Base-by-base conservation (phyloP, 495 filamentous ascomycete genomes). In the Podospora fimiseda region DNA sequence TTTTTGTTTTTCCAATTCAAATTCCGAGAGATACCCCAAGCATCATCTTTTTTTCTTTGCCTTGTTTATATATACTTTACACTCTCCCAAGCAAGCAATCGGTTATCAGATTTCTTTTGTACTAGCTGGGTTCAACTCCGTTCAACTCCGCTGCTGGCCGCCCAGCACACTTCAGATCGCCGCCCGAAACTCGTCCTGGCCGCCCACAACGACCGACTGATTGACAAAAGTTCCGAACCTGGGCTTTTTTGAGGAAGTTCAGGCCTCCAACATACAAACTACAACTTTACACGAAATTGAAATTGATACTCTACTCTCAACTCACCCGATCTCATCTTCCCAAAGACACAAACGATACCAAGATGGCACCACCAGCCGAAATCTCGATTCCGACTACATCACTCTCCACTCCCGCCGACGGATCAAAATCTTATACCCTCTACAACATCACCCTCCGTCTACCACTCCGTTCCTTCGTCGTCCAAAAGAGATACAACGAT, bases 401-500 rank as follows among this genome's bases (percentile, higher is more conserved):
- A 52, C 72, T 85, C 47, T 76, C 79, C 45, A 67, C 72, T 13
- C 63, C 70, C 0, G 3, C 65, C 49, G 71, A 75, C 41, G 74
- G 72, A 27, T 68, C 76, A 22, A 93, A 91, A 60, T 83, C 89
- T 1, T 89, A 86, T 75, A 97, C 93, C 1, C 72, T 88, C 70
- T 98, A 97, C 78, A 89, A 93, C 75, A 90, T 97, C 67, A 85
- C 83, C 30, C 77, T 96, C 58, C 85, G 88, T 53, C 83, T 92
- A 3, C 90, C 93, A 8, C 82, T 98, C 48, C 87, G 89, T 53
- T 89, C 88, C 48, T 89, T 89, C 65, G 86, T 85, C 62, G 77
- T 96, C 55, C 82, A 85, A 56, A 96, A 96, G 71, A 90, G 93
- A 60, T 98, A 96, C 80, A 91, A 85, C 50, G 94, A 97, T 67